phyloP scores from a whole-genome alignment of 176 grass and related monocot genomes.

The Secale cereale region DNA sequence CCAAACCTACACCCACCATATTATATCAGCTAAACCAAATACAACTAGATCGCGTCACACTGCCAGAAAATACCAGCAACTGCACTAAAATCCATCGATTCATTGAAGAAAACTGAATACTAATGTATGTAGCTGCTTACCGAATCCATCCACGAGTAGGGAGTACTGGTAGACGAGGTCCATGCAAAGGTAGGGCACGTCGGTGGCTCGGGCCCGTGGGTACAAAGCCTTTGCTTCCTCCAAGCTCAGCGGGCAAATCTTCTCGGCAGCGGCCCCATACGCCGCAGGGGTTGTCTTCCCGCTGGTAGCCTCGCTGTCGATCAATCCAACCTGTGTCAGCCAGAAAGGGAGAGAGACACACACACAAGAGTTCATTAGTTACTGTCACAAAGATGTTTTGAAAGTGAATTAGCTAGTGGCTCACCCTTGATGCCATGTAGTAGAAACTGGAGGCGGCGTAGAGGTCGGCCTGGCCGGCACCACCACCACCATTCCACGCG shows the following conservation, averaged over 20 bases:
- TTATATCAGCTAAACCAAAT: background rate
- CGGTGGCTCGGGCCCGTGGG: background rate
- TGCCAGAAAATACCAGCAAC: background rate
- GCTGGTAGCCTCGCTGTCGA: conserved; percentile 8
- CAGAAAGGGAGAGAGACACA: background rate
- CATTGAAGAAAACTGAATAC: background rate
- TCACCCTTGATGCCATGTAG: background rate
- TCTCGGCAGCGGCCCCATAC: conserved; percentile 1
- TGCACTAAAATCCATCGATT: background rate
- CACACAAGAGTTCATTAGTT: background rate
- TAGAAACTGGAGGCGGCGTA: background rate
- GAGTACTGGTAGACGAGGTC: conserved; percentile 52
- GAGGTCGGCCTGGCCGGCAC: background rate
- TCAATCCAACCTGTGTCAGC: conserved; percentile 1
- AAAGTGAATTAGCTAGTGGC: no score
- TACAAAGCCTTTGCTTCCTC: conserved; percentile 16
- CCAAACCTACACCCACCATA: background rate
- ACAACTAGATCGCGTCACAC: background rate
- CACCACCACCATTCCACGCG: background rate
- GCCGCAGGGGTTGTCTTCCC: conserved; percentile 7
- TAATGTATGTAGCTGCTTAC: conserved; percentile 2
- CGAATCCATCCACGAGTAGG: conserved; percentile 54
- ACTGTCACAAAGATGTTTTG: background rate
- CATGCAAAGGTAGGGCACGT: conserved; percentile 51
- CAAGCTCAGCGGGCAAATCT: background rate